Percentiles rank a stretch among this genome's conserved stretches.
These are phyloP conservation scores for Lignosus rhinocerotis DNA, from an alignment of 1,284 basidiomycete genomes.

Conservation along the genomic window DNA sequence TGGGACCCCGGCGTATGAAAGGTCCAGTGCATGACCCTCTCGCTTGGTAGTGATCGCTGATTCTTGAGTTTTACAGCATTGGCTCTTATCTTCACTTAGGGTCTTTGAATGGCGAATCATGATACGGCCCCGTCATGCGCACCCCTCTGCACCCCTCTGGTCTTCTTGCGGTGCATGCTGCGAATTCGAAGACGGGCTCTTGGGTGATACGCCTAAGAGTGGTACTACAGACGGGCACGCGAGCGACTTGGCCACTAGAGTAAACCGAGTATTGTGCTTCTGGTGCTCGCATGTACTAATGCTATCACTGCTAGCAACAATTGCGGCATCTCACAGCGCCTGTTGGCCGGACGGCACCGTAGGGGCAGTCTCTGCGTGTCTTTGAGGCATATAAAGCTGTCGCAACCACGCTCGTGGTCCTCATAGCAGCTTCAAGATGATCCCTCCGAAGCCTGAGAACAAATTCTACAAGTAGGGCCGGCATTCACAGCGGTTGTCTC, in stretches of 20 bases:
- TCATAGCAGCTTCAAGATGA: slow-evolving; percentile 32
- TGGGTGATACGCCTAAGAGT: too few species aligned
- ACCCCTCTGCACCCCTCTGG: background rate
- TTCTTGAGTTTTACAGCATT: background rate
- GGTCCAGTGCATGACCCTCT: background rate
- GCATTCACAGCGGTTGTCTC: background rate
- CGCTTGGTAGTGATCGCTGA: background rate
- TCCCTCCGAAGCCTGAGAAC: slow-evolving; percentile 16
- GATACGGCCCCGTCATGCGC: background rate
- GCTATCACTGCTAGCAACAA: background rate
- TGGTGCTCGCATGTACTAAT: background rate
- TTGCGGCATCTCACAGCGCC: background rate
- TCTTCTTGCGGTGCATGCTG: background rate
- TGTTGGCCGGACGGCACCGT: background rate
- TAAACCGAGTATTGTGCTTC: background rate
- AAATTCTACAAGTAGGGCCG: slow-evolving; percentile 12
- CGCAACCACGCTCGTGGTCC: background rate
- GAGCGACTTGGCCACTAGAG: background rate
- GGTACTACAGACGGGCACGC: background rate
- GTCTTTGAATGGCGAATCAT: background rate
- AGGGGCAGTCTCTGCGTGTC: background rate
- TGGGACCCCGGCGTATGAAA: background rate
- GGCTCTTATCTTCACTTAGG: background rate
- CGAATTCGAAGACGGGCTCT: background rate
- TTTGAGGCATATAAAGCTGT: background rate